phyloP scores from a whole-genome alignment of 2,329 filamentous ascomycete species.

The Pyrenochaeta sp. region DNA sequence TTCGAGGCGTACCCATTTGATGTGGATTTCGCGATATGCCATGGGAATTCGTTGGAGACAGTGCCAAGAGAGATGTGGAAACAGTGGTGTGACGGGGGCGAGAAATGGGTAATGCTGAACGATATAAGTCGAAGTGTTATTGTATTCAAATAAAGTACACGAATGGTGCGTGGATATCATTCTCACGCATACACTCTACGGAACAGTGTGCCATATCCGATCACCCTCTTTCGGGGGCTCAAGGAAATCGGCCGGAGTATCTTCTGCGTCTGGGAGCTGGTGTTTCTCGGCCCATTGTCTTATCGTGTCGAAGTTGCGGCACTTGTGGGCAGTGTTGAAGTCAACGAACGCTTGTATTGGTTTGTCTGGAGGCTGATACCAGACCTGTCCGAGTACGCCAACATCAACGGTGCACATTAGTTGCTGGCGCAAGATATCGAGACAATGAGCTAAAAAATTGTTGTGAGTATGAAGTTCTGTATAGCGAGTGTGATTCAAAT shows the following conservation, averaged over 20 bases:
- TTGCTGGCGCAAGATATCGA: constrained; percentile 69
- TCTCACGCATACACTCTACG: background rate
- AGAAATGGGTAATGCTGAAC: too few relatives aligned
- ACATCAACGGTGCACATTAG: constrained; percentile 70
- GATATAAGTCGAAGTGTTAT: too few relatives aligned
- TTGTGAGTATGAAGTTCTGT: constrained; percentile 3
- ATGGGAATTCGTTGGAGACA: constrained; percentile 8
- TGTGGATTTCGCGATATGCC: constrained; percentile 20
- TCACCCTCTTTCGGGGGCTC: constrained; percentile 48
- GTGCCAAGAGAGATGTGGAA: constrained; percentile 17
- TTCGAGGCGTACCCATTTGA: constrained; percentile 7
- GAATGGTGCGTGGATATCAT: too few relatives aligned
- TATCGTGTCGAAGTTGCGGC: constrained; percentile 65
- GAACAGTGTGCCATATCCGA: constrained; percentile 30
- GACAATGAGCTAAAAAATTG: constrained; percentile 58
- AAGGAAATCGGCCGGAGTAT: constrained; percentile 51
- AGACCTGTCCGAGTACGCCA: constrained; percentile 68
- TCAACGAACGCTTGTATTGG: constrained; percentile 65
- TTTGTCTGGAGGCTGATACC: constrained; percentile 60
- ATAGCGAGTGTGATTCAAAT: background rate
- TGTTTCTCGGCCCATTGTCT: constrained; percentile 63
- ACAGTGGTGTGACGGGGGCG: constrained; percentile 4
- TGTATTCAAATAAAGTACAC: too few relatives aligned
- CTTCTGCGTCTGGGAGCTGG: constrained; percentile 54
- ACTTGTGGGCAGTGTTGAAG: constrained; percentile 68